Percentiles rank a stretch among this genome's conserved stretches.
Evolutionary conservation across 306 rosid species (phyloP).

Genomic region (Vicia faba): DNA sequence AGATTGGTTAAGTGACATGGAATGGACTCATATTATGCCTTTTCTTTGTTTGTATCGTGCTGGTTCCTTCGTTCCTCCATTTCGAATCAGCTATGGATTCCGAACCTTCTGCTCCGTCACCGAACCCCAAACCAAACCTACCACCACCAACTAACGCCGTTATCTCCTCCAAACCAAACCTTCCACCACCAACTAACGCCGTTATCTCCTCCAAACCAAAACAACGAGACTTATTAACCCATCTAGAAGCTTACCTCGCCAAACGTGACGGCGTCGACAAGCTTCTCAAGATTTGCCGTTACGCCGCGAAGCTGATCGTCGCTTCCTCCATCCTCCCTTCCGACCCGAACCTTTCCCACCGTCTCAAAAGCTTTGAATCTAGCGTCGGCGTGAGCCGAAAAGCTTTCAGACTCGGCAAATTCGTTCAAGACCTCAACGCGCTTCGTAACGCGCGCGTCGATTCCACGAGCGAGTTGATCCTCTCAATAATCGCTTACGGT

Average conservation of each 20-base stretch:
- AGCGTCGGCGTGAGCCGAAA: slow-evolving; percentile 88
- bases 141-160: neutral
- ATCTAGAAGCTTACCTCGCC: slow-evolving; percentile 76
- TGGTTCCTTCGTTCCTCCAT: neutral
- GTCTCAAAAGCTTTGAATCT: slow-evolving; percentile 82
- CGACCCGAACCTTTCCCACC: slow-evolving; percentile 49
- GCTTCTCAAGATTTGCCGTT: slow-evolving; percentile 82
- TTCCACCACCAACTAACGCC: neutral
- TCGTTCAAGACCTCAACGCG: slow-evolving; percentile 84
- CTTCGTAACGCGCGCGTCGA: slow-evolving; percentile 48
- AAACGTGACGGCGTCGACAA: slow-evolving; percentile 96
- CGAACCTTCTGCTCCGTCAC: slow-evolving; percentile 34
- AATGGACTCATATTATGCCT: too few relatives aligned
- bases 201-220: slow-evolving; percentile 18
- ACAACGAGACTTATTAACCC: slow-evolving; percentile 60
- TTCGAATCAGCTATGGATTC: slow-evolving; percentile 48
- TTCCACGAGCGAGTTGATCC: slow-evolving; percentile 38
- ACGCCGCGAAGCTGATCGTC: slow-evolving; percentile 71
- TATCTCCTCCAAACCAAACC: slow-evolving; percentile 19
- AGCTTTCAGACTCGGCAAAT: slow-evolving; percentile 88
- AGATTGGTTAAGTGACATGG: too few relatives aligned
- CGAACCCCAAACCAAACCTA: slow-evolving; percentile 26
- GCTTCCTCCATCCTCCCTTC: slow-evolving; percentile 59
- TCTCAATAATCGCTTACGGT: slow-evolving; percentile 63
- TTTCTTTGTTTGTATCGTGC: too few relatives aligned